Base-by-base conservation (phyloP, 148 eudicot species). In the Rhododendron vialii region DNA sequence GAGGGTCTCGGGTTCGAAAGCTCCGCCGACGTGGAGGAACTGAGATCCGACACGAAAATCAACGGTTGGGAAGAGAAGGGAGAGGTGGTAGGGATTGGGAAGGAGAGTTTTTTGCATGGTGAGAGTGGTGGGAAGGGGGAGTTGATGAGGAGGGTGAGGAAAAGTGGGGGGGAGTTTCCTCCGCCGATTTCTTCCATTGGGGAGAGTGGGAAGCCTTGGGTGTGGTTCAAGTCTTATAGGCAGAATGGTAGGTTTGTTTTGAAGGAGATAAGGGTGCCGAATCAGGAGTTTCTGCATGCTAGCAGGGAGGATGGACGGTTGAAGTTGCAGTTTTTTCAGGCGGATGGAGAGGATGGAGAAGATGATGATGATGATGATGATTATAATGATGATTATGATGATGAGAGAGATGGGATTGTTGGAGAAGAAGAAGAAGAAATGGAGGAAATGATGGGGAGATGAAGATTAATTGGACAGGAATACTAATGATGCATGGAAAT, bases 1-100 rank as follows among this genome's bases (percentile, higher is more conserved):
- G 98, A 97, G 85, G 96, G 98, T 14, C 94, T 96, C 11, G 99
- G 99, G 61, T 93, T 94, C 10, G 99, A 96, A 83, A 95, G 98
- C 91, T 89, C 85, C 53, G 98, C 86, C 35, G 95, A 91, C 30
- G 90, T 90, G 1, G 99, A 94, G 87, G 94, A 94, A 43, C 45
- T 86, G 88, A 88, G 80, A 85, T 67, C 71, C 55, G 87, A 87
- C 24, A 24, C 4, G 22, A 55, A 57, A 69, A 69, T 3, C 10
- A 53, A 35, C 1, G 80, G 84, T 48, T 45, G 74, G 79, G 38
- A 71, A 3, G 45, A 20, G 36, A 30, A 48, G 78, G 65, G 80
- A 85, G 48, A 89, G 84, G 75, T 55, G 55, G 41, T 38, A 24
- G 47, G 81, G 12, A 83, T 82, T 15, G 63, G 14, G 61, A 84